Conservation (phyloP, 1,139 yeast genomes). For the Taphrina confusa region DNA sequence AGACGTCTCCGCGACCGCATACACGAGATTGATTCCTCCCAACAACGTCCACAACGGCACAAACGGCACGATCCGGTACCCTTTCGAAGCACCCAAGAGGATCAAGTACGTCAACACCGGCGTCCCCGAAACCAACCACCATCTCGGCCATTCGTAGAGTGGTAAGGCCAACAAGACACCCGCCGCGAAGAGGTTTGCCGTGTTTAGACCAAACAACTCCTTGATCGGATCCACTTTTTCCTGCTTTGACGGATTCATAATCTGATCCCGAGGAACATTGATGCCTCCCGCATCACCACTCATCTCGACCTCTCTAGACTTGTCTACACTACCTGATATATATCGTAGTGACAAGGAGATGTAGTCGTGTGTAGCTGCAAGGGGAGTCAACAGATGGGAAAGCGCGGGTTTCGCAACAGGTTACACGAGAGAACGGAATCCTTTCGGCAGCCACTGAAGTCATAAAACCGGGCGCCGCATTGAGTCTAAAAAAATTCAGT, state of each 20-base stretch:
- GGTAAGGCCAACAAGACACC: constrained; percentile 6
- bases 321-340: no score
- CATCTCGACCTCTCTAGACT: neutral
- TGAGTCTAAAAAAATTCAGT: constrained; percentile 3
- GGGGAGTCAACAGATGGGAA: no score
- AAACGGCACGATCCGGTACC: constrained; percentile 26
- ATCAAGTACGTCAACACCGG: constrained; percentile 27
- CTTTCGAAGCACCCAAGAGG: constrained; percentile 19
- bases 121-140: constrained; percentile 31
- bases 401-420: no score
- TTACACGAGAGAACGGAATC: neutral
- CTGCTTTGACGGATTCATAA: constrained; percentile 7
- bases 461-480: neutral
- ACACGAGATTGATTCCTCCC: constrained; percentile 7
- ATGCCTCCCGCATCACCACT: constrained; percentile 13
- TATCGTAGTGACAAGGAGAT: no score
- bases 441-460: constrained; percentile 22
- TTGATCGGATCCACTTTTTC: constrained; percentile 24
- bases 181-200: constrained; percentile 19
- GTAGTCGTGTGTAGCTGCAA: no score
- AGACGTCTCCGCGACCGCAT: constrained; percentile 24
- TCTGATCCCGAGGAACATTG: neutral
- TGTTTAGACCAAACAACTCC: constrained; percentile 16
- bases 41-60: constrained; percentile 25
- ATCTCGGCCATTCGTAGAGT: constrained; percentile 28